Conservation (phyloP, 2,329 filamentous ascomycete genomes). For the Dryadomyces quercus-mongolicae region DNA sequence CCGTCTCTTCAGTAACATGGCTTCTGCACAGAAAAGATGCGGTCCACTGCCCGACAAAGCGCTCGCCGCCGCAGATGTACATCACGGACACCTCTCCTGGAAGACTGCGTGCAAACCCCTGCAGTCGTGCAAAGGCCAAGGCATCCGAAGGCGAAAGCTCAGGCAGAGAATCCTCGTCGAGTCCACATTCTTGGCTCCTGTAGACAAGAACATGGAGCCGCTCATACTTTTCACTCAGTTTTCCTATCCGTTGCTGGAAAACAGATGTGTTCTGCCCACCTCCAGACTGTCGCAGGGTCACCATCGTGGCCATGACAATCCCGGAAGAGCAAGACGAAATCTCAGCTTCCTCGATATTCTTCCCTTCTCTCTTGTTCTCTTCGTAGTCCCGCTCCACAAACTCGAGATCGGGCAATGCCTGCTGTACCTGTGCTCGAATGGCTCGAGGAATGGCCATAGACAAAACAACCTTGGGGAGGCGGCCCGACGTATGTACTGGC, state of each 20-base stretch:
- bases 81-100: conserved; percentile 25
- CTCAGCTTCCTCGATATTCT: conserved; percentile 38
- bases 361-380: neutral
- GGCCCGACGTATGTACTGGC: conserved; percentile 5
- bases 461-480: conserved; percentile 14
- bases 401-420: conserved; percentile 14
- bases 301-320: conserved; percentile 57
- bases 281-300: conserved; percentile 53
- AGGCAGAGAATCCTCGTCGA: conserved; percentile 19
- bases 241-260: conserved; percentile 2
- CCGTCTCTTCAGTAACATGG: conserved; percentile 13
- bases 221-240: conserved; percentile 50
- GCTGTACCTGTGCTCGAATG: conserved; percentile 11
- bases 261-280: neutral
- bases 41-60: conserved; percentile 42
- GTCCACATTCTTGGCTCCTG: conserved; percentile 29
- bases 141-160: conserved; percentile 27
- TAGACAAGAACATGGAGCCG: conserved; percentile 55
- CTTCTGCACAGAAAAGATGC: conserved; percentile 37
- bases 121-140: conserved; percentile 34
- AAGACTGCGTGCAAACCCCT: conserved; percentile 33
- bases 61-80: conserved; percentile 37
- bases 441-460: conserved; percentile 13
- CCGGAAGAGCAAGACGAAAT: conserved; percentile 60
- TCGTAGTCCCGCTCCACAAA: conserved; percentile 18